These are phyloP conservation scores for Colletotrichum gloeosporioides DNA, from an alignment of 2,329 filamentous ascomycete species.

Conservation along the genomic window DNA sequence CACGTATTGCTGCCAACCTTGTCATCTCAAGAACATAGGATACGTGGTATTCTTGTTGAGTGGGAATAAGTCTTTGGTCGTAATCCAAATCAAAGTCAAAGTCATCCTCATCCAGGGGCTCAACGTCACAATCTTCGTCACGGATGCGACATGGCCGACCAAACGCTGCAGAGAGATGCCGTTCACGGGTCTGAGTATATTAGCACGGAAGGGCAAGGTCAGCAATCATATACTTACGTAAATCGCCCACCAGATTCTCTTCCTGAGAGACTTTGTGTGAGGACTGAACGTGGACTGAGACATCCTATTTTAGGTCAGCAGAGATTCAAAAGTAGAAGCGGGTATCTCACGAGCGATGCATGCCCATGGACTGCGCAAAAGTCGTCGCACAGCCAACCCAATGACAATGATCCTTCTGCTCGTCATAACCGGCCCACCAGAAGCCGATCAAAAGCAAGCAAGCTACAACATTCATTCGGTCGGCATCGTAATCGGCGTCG, in stretches of 20 bases:
- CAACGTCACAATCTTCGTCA: constrained; percentile 43
- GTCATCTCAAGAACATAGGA: constrained; percentile 42
- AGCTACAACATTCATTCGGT: neutral
- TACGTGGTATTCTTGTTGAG: constrained; percentile 34
- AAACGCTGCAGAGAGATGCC: constrained; percentile 39
- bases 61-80: neutral
- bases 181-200: constrained; percentile 27
- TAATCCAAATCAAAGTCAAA: constrained; percentile 33
- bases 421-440: constrained; percentile 2
- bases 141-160: constrained; percentile 40
- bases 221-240: neutral
- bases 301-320: neutral
- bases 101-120: constrained; percentile 33
- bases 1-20: constrained; percentile 35
- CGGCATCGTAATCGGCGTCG: constrained; percentile 11
- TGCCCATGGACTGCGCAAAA: constrained; percentile 4
- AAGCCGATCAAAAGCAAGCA: constrained; percentile 8
- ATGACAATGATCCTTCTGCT: constrained; percentile 15
- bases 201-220: neutral
- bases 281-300: neutral
- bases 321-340: neutral
- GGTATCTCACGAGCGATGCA: constrained; percentile 2
- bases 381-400: constrained; percentile 12
- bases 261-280: neutral
- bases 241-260: constrained; percentile 6